Conservation (phyloP, 1,284 basidiomycete species). For the Moniliophthora roreri region DNA sequence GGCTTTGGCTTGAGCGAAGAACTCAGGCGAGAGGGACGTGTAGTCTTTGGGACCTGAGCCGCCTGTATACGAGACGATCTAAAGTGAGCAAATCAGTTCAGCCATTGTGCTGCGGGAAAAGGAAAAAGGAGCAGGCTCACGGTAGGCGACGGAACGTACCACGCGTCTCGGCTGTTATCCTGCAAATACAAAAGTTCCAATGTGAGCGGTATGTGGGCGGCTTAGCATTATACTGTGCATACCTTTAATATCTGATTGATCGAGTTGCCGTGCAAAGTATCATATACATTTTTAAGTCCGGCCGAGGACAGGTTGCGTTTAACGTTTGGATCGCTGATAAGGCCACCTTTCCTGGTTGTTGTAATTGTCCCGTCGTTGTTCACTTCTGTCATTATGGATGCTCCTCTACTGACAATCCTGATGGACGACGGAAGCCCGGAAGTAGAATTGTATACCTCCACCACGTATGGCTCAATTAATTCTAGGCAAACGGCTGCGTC, state of each 20-base stretch:
- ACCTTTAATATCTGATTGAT: constrained; percentile 39
- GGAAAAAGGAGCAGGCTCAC: too few species aligned
- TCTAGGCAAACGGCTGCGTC: constrained; percentile 41
- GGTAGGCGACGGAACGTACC: constrained; percentile 40
- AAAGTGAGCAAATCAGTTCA: too few species aligned
- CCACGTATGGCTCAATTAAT: constrained; percentile 41
- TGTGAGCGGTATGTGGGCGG: background rate
- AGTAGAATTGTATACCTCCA: constrained; percentile 39
- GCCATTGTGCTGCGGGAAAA: too few species aligned
- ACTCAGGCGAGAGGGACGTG: constrained; percentile 31
- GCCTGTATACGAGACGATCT: constrained; percentile 37
- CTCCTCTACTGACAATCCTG: constrained; percentile 29
- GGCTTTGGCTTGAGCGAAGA: constrained; percentile 32
- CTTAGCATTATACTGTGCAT: background rate
- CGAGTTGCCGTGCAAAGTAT: constrained; percentile 35
- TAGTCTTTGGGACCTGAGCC: constrained; percentile 36
- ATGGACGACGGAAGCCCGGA: constrained; percentile 27
- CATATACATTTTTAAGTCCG: constrained; percentile 25
- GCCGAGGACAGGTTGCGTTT: constrained; percentile 30
- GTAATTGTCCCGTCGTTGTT: constrained; percentile 9
- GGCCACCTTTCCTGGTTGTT: constrained; percentile 18
- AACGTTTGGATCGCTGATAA: constrained; percentile 19
- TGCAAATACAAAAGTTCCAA: constrained; percentile 8
- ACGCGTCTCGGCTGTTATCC: constrained; percentile 37
- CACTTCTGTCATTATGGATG: constrained; percentile 19